Conservation (phyloP, 2,329 filamentous ascomycete genomes). For the Elsinoe fawcettii region DNA sequence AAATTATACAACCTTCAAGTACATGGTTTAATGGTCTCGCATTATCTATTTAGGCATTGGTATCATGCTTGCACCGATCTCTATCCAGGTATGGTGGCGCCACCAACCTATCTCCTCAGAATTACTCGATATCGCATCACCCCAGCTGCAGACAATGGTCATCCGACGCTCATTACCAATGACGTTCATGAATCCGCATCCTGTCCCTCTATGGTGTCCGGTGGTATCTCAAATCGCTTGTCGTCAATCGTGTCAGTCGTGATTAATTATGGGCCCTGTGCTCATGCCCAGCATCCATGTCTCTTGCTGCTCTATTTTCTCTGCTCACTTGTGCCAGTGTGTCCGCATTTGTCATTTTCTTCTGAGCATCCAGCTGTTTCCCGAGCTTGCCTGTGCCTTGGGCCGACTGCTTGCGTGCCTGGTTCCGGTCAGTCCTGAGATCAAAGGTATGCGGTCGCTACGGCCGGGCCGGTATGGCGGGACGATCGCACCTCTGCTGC, state of each 20-base stretch:
- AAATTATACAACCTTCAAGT: too few species aligned
- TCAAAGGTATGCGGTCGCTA: conserved; percentile 20
- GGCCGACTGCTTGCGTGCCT: conserved; percentile 61
- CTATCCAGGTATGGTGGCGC: too few species aligned
- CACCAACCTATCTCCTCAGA: too few species aligned
- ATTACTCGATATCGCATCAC: too few species aligned
- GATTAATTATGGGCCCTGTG: conserved; percentile 32
- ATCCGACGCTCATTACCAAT: too few species aligned
- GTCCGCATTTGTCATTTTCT: conserved; percentile 61
- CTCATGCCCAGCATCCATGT: conserved; percentile 57
- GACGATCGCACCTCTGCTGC: conserved; percentile 64
- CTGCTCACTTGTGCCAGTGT: conserved; percentile 61
- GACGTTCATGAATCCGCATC: too few species aligned
- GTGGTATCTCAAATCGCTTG: neutral
- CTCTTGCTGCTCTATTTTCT: conserved; percentile 56
- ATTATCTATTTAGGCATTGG: too few species aligned
- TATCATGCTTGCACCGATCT: too few species aligned
- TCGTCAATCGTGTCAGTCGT: neutral
- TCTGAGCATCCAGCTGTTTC: conserved; percentile 64
- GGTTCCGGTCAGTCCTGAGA: conserved; percentile 16
- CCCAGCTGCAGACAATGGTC: too few species aligned
- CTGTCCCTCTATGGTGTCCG: too few species aligned
- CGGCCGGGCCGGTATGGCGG: conserved; percentile 14
- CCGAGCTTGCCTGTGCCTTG: conserved; percentile 58
- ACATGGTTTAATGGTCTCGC: too few species aligned